Percentiles rank a stretch among this genome's conserved stretches.
Conservation (phyloP, 495 filamentous ascomycete species). For the Darksidea phi region DNA sequence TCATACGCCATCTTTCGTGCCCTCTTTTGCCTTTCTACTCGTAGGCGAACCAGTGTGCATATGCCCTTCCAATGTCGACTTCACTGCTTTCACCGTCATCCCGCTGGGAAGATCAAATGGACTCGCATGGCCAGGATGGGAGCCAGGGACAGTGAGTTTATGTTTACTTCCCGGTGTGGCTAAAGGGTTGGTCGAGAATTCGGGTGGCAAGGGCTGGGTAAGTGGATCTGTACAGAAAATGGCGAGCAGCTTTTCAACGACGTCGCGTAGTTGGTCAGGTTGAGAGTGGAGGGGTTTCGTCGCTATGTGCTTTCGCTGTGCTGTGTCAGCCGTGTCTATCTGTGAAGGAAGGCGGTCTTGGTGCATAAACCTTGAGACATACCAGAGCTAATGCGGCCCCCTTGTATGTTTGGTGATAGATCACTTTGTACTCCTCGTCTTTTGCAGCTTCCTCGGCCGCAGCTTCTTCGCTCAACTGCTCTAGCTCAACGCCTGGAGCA, state of each 20-base stretch:
- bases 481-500: constrained; percentile 13
- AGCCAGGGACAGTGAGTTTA: neutral
- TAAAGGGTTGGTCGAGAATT: neutral
- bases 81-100: neutral
- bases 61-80: neutral
- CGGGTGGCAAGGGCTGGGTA: neutral
- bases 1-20: too few species aligned
- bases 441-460: constrained; percentile 36
- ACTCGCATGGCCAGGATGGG: constrained; percentile 11
- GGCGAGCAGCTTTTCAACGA: constrained; percentile 46
- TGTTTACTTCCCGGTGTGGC: constrained; percentile 21
- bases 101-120: constrained; percentile 24
- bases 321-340: neutral
- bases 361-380: constrained; percentile 10
- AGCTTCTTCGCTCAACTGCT: constrained; percentile 14
- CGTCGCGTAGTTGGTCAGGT: constrained; percentile 40
- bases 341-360: neutral
- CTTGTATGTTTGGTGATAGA: constrained; percentile 66
- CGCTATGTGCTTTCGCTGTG: constrained; percentile 47
- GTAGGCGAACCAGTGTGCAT: constrained; percentile 9
- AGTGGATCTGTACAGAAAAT: constrained; percentile 49
- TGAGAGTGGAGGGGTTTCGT: constrained; percentile 36
- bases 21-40: neutral
- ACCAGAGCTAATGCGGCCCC: constrained; percentile 58
- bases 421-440: constrained; percentile 62